These are phyloP conservation scores for Bauhinia variegata DNA, from an alignment of 306 rosid species.

Conservation along the genomic window DNA sequence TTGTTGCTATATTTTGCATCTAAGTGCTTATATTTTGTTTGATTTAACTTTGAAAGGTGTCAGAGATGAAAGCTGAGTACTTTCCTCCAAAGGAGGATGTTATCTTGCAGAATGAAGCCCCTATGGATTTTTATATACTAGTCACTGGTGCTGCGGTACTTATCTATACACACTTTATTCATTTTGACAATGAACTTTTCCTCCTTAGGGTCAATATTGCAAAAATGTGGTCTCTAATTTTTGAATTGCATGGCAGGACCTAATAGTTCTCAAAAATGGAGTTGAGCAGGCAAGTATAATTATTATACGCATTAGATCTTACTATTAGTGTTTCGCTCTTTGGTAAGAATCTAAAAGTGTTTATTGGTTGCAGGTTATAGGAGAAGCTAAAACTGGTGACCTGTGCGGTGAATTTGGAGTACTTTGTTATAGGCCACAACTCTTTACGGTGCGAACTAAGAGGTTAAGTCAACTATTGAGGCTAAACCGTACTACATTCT, in stretches of 20 bases:
- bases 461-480: conserved; percentile 80
- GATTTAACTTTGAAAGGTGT: conserved; percentile 54
- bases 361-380: conserved; percentile 62
- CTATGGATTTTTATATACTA: conserved; percentile 87
- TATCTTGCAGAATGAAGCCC: conserved; percentile 93
- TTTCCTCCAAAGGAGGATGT: conserved; percentile 98
- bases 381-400: conserved; percentile 77
- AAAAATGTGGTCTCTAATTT: conserved; percentile 31
- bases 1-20: neutral
- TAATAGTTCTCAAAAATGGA: conserved; percentile 69
- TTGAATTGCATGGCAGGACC: conserved; percentile 57
- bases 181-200: neutral
- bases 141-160: conserved; percentile 91
- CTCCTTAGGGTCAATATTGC: neutral
- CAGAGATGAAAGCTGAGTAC: conserved; percentile 97
- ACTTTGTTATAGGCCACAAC: conserved; percentile 87
- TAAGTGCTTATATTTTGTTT: conserved; percentile 25
- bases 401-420: conserved; percentile 91
- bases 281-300: conserved; percentile 68
- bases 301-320: neutral
- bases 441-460: conserved; percentile 83
- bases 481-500: conserved; percentile 70
- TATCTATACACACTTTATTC: conserved; percentile 8
- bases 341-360: conserved; percentile 5
- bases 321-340: neutral